Conservation (phyloP, 2,329 filamentous ascomycete species). For the Cytospora mali region DNA sequence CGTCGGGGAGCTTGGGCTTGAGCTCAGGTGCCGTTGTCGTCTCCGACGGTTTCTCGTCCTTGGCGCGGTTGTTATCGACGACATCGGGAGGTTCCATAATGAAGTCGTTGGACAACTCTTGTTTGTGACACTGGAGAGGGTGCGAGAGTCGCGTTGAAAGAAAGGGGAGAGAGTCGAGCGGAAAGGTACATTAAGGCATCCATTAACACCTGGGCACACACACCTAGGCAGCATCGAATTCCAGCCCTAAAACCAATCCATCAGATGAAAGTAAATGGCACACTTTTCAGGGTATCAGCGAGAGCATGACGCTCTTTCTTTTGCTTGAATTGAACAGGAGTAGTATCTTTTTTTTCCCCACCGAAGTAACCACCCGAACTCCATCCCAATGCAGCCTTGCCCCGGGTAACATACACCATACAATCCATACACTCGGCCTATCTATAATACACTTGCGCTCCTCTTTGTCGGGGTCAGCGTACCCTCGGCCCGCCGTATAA, state of each 20-base stretch:
- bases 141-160: not conserved
- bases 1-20: slow-evolving; percentile 5
- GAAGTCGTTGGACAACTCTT: not conserved
- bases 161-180: not conserved
- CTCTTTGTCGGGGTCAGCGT: slow-evolving; percentile 35
- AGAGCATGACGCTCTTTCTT: not conserved
- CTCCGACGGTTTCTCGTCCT: not conserved
- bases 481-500: slow-evolving; percentile 70
- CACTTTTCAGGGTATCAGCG: not conserved
- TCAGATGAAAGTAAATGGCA: not conserved
- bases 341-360: slow-evolving; percentile 27
- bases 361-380: not conserved
- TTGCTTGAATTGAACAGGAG: slow-evolving; percentile 6
- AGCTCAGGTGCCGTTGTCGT: not conserved
- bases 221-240: too few species aligned
- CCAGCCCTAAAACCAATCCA: too few species aligned
- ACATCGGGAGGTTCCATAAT: not conserved
- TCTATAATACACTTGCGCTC: slow-evolving; percentile 27
- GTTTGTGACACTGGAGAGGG: not conserved
- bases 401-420: not conserved
- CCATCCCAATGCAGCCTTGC: not conserved
- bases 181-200: not conserved
- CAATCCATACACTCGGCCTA: not conserved
- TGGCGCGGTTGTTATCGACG: not conserved
- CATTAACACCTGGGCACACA: not conserved